Evolutionary conservation across 495 filamentous ascomycete species (phyloP), one percentile per base, ranked within the genome.

Genomic region (Penicillium verhagenii): DNA sequence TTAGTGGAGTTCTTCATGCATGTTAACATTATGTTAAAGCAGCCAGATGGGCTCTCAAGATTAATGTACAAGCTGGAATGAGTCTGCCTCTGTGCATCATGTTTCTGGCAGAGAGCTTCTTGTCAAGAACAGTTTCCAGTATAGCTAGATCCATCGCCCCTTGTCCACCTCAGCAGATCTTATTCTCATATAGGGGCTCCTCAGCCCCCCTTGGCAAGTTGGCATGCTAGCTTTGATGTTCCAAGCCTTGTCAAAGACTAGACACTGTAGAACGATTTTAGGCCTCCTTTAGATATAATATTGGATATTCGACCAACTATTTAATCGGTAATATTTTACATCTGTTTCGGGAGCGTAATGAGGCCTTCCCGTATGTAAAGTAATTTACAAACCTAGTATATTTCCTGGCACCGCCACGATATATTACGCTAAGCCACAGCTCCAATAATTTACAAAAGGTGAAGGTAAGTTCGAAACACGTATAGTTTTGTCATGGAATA

Each of bases 1-100:
- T 40, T 21, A 39, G 31, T 40, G 24, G 35, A 21, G 21, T 50
- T 40, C 48, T 50, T 40, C n/a, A 50, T 50, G 21, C 25, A 33
- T 16, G 20, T 20, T 48, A 23, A 25, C 16, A 38, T 50, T 40
- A 39, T 25, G 14, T 23, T 19, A 18, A 40, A 50, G 33, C 33
- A 39, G 37, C 35, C 19, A 50, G 37, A 39, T 39, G 9, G 48
- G 24, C 37, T 39, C 48, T 50, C 33, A 26, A 26, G 5, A 28
- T 16, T 24, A 50, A 50, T 40, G 3, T 20, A 13, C 4, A 51
- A 31, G 48, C 35, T 42, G 2, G 35, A 29, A 51, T 16, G 21
- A 19, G 19, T 29, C 35, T 37, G 49, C n/a, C 10, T 18, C 33
- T 38, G 31, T 38, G 31, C 16, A 50, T 21, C 33, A 50, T 38